A percentile compares a stretch with the other conserved stretches of the same genome.
These are phyloP conservation scores for Delonix regia DNA, from an alignment of 306 rosid species.

Conservation along the genomic window DNA sequence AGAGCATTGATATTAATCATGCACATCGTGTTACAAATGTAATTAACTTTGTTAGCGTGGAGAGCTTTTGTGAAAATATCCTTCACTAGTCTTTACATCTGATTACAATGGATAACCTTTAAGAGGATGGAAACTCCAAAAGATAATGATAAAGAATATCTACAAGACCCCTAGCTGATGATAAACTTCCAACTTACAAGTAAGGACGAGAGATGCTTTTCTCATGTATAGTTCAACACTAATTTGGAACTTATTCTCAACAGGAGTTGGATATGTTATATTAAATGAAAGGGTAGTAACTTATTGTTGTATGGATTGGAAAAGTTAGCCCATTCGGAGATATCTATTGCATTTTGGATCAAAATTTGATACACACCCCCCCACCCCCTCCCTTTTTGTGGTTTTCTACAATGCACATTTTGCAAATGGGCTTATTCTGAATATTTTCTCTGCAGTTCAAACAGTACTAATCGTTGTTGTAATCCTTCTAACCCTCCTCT, in stretches of 20 bases:
- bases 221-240: background rate
- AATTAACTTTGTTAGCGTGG: too few species aligned
- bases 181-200: background rate
- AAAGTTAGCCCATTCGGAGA: background rate
- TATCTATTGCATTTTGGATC: background rate
- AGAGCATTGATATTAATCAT: too few species aligned
- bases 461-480: background rate
- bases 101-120: background rate
- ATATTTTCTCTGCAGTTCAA: background rate
- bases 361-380: background rate
- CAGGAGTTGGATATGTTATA: background rate
- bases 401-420: background rate
- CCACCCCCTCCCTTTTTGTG: background rate
- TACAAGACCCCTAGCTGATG: background rate
- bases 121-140: background rate
- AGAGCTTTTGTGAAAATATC: too few species aligned
- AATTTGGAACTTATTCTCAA: background rate
- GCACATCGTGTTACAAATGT: too few species aligned
- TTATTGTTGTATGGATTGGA: background rate
- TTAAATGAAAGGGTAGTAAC: conserved; percentile 13
- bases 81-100: background rate
- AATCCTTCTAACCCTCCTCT: background rate
- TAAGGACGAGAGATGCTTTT: background rate
- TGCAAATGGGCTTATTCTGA: background rate
- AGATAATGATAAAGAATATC: background rate